A percentile compares a stretch with the other conserved stretches of the same genome.
phyloP scores from a whole-genome alignment of 2,329 filamentous ascomycete species.

The Thelonectria blattea region DNA sequence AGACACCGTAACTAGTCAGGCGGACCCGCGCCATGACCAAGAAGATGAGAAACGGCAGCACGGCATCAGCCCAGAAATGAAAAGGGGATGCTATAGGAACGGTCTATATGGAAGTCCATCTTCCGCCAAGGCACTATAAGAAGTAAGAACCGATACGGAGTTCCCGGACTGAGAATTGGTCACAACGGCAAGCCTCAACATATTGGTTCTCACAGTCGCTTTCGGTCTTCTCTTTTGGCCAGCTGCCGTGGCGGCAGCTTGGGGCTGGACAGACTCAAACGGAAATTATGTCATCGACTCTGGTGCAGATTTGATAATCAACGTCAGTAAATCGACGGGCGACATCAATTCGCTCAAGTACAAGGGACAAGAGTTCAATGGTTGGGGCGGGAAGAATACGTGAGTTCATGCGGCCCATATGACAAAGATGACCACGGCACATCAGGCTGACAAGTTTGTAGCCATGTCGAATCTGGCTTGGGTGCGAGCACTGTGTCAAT shows the following conservation, averaged over 20 bases:
- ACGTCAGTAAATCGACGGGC: constrained; percentile 44
- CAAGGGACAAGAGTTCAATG: constrained; percentile 43
- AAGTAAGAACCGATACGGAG: not conserved
- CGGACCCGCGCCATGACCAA: not conserved
- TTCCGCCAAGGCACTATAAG: not conserved
- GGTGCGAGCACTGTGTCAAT: constrained; percentile 42
- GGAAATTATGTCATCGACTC: constrained; percentile 48
- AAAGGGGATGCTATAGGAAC: not conserved
- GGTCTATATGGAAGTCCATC: not conserved
- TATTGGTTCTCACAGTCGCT: constrained; percentile 38
- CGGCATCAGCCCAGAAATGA: not conserved
- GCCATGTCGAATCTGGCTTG: constrained; percentile 42
- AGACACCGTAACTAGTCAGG: not conserved
- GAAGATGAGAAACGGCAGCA: not conserved
- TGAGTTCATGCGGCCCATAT: not conserved
- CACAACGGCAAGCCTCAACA: constrained; percentile 2
- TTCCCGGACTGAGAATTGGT: not conserved
- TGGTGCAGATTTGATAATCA: constrained; percentile 42
- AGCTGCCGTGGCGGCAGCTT: constrained; percentile 43
- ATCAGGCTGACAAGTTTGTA: not conserved
- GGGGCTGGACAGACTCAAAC: constrained; percentile 47
- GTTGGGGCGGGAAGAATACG: constrained; percentile 40
- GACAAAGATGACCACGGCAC: rapidly evolving
- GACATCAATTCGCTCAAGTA: constrained; percentile 44
- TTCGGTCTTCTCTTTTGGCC: constrained; percentile 37